Base-by-base conservation (phyloP, 305 asterid species). In the Vinca major region DNA sequence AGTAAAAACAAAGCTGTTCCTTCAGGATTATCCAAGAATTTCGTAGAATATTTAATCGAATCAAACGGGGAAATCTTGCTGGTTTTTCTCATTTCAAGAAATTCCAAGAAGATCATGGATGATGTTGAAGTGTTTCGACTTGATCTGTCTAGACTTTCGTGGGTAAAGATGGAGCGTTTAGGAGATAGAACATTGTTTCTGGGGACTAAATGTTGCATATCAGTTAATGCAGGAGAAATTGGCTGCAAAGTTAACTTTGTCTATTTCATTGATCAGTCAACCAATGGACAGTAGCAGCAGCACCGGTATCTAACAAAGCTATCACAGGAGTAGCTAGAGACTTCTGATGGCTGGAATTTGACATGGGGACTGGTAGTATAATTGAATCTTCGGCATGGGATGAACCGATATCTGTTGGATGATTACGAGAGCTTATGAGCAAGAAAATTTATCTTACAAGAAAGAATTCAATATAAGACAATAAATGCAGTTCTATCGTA, bases 121-220 rank as follows among this genome's bases (percentile, higher is more conserved):
- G 80, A 78, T 47, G 83, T 75, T 9, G 82, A 86, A 77, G 85
- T 85, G 57, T 71, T 67, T 55, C 67, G 68, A 67, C 86, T 82
- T 51, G 75, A 84, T 43, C 37, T 70, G n/a, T 13, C 40, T 5
- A 69, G 56, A 64, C 76, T 84, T 4, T 43, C 55, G 62, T 80
- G 81, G 87, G 75, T 65, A 5, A 74, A 78, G 67, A 50, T 75
- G 39, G 77, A 77, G 8, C 72, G 63, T 49, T 69, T 81, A 21
- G 88, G 85, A 52, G 80, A 77, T 11, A 74, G 70, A 45, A 58
- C 81, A 3, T 44, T 86, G 66, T 77, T 86, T 73, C 54, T 71
- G 12, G 85, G 79, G 74, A 77, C 77, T 57, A 68, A 80, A 57
- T 75, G 83, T 10, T 73, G 81, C 20, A 69, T 75, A 61, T 54